Evolutionary conservation across 1,139 yeast species (phyloP).

Genomic region (Geotrichum siamense): DNA sequence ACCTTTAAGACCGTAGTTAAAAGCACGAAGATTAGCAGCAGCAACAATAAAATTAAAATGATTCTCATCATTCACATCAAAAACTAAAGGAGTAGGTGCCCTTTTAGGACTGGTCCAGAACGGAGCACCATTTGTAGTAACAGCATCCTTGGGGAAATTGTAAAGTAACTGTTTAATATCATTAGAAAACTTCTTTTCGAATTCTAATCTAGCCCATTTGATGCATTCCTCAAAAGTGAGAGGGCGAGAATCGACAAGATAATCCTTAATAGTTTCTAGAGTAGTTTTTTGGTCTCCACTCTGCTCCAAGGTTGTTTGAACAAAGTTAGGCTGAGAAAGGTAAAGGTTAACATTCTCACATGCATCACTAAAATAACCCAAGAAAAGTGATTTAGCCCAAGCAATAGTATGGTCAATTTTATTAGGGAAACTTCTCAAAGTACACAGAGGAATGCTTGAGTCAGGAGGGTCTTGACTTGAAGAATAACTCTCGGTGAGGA

Average conservation of each 20-base stretch:
- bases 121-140: constrained; percentile 82
- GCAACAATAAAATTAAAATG: constrained; percentile 80
- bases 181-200: constrained; percentile 74
- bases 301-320: constrained; percentile 84
- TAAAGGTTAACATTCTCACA: constrained; percentile 91
- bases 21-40: constrained; percentile 89
- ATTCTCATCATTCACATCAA: constrained; percentile 66
- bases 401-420: constrained; percentile 98
- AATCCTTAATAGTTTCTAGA: constrained; percentile 65
- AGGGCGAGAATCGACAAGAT: constrained; percentile 70
- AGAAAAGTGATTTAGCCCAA: constrained; percentile 95
- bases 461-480: constrained; percentile 98
- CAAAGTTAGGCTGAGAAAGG: constrained; percentile 85
- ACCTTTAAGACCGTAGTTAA: constrained; percentile 69
- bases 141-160: constrained; percentile 92
- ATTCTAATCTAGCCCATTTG: constrained; percentile 88
- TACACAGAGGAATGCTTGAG: constrained; percentile 93
- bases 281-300: constrained; percentile 87
- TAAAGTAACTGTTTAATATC: constrained; percentile 84
- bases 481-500: constrained; percentile 88
- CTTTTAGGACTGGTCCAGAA: constrained; percentile 99
- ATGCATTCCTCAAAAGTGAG: constrained; percentile 88
- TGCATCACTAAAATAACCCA: constrained; percentile 84
- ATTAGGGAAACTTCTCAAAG: constrained; percentile 93
- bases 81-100: constrained; percentile 78